Conservation (phyloP, 2,329 filamentous ascomycete genomes). For the Cordyceps pruinosa region DNA sequence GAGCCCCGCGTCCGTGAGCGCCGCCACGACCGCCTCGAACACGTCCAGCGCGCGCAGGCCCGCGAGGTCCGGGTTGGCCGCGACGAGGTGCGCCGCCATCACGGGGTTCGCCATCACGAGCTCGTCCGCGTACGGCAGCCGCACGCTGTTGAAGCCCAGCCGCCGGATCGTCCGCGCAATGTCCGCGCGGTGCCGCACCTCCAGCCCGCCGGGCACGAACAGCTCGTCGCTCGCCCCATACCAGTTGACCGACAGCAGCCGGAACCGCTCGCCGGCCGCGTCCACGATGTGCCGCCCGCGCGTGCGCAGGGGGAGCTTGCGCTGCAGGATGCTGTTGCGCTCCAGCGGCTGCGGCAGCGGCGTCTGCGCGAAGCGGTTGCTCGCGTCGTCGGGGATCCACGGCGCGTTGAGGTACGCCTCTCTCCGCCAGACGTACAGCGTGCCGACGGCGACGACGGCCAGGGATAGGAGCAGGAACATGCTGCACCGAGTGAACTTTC, state of each 20-base stretch:
- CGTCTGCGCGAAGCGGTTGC: slow-evolving; percentile 40
- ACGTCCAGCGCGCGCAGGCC: slow-evolving; percentile 53
- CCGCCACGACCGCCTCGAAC: slow-evolving; percentile 49
- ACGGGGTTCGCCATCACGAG: slow-evolving; percentile 55
- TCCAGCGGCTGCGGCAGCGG: slow-evolving; percentile 39
- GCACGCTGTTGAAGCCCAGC: slow-evolving; percentile 64
- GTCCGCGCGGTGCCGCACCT: slow-evolving; percentile 52
- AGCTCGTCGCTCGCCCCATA: slow-evolving; percentile 63
- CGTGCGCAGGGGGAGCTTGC: slow-evolving; percentile 52
- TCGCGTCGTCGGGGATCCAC: slow-evolving; percentile 44
- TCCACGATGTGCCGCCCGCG: slow-evolving; percentile 56
- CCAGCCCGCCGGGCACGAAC: slow-evolving; percentile 57
- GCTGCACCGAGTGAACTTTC: neutral
- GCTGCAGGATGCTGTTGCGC: slow-evolving; percentile 38
- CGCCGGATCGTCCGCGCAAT: slow-evolving; percentile 54
- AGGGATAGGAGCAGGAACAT: neutral
- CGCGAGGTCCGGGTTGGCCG: slow-evolving; percentile 54
- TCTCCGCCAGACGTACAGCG: slow-evolving; percentile 35
- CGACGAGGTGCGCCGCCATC: slow-evolving; percentile 41
- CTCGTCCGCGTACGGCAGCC: slow-evolving; percentile 63
- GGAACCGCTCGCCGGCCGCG: slow-evolving; percentile 47
- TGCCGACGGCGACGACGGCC: neutral
- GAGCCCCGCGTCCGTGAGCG: slow-evolving; percentile 55
- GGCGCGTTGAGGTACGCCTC: slow-evolving; percentile 37
- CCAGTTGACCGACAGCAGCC: slow-evolving; percentile 62